These are phyloP conservation scores for Plenodomus lindquistii DNA, from an alignment of 2,329 filamentous ascomycete genomes.

Conservation along the genomic window DNA sequence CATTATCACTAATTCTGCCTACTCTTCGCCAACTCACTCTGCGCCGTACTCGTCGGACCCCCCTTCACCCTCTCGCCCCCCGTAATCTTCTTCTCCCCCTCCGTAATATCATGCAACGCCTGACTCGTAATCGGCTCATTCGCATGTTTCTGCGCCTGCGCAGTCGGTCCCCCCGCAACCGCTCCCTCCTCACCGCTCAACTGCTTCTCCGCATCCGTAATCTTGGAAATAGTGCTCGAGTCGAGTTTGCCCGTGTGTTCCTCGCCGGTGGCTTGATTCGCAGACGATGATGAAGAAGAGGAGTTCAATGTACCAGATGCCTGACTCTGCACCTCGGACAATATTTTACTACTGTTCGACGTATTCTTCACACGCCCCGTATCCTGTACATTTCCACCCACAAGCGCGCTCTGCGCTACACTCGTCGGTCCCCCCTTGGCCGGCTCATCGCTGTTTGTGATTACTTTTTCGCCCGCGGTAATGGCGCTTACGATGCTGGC, in stretches of 20 bases:
- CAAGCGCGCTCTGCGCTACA: constrained; percentile 35
- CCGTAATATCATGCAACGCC: constrained; percentile 37
- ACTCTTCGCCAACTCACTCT: constrained; percentile 41
- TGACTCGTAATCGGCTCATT: constrained; percentile 34
- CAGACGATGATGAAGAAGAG: not conserved
- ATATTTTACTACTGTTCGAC: not conserved
- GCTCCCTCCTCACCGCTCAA: constrained; percentile 25
- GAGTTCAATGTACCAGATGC: too few relatives aligned
- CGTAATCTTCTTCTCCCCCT: constrained; percentile 40
- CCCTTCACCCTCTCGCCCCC: constrained; percentile 38
- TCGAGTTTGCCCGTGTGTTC: constrained; percentile 27
- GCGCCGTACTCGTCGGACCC: constrained; percentile 32
- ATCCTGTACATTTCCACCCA: not conserved
- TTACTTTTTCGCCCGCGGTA: constrained; percentile 47
- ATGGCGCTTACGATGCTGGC: constrained; percentile 46
- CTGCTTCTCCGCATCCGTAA: constrained; percentile 36
- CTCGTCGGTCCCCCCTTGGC: constrained; percentile 47
- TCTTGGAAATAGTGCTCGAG: constrained; percentile 30
- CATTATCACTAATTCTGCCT: constrained; percentile 5
- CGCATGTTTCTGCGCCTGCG: constrained; percentile 35
- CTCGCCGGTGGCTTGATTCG: not conserved
- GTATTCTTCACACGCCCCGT: not conserved
- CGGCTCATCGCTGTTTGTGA: constrained; percentile 40
- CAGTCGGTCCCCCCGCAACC: constrained; percentile 30
- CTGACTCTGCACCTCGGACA: not conserved